Base-by-base conservation (phyloP, 192 early-diverging fungal genomes). In the Entomortierella chlamydospora region DNA sequence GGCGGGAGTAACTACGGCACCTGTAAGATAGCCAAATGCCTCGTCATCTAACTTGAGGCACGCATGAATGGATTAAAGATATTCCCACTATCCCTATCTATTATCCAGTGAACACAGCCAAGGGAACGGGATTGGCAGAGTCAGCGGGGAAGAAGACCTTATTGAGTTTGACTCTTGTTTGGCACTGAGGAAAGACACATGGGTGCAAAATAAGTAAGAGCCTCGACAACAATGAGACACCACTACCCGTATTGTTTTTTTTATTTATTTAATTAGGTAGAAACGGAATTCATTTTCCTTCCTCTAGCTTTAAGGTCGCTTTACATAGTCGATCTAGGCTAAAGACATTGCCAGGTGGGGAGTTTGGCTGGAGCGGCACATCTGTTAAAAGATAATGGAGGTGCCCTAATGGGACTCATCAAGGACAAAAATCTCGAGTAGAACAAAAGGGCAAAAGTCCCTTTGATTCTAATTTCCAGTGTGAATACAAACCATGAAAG, bases 1-100 rank as follows among this genome's bases (percentile, higher is more conserved):
- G 86, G 90, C 89, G 86, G 87, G 87, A 89, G 88, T 91, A 91
- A 90, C 90, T 91, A 91, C 88, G 87, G 89, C 88, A 89, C 88
- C 90, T 88, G 89, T 88, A 88, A 87, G 87, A 86, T 84, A 85
- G 82, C 85, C 81, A 87, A 89, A 85, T 89, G 87, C 85, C 88
- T 89, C 81, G 84, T 87, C 65, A 86, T 85, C 80, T 88, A 89
- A 90, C 87, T 88, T 87, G 89, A 87, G 89, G 88, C 84, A 85
- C 84, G 86, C 86, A 87, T 90, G 87, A 88, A 87, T 90, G 85
- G 89, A 90, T 86, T 82, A 87, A 90, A 85, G 85, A 87, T 82
- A 86, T 84, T 85, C 85, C 84, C 80, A 85, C 82, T 90, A 84
- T 89, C 84, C 86, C 85, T 88, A 87, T 37, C 34, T 37, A 37